These are phyloP conservation scores for Phallus indusiatus DNA, from an alignment of 768 basidiomycete genomes.

Conservation along the genomic window DNA sequence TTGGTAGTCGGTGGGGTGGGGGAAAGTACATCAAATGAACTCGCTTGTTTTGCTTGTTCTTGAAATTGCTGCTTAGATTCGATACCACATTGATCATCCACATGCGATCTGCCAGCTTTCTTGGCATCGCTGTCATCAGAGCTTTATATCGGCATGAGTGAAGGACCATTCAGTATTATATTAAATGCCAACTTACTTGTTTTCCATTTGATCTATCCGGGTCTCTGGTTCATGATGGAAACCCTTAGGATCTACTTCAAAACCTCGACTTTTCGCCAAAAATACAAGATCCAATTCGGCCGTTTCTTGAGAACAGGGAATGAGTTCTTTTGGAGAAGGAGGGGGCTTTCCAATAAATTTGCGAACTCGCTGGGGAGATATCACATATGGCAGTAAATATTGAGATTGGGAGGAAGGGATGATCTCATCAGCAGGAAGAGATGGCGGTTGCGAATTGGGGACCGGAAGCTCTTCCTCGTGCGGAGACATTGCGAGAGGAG, in stretches of 20 bases:
- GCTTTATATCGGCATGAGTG: too few species aligned
- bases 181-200: too few species aligned
- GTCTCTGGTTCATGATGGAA: too few species aligned
- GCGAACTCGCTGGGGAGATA: not conserved
- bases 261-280: not conserved
- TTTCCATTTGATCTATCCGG: too few species aligned
- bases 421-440: not conserved
- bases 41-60: too few species aligned
- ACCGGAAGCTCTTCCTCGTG: not conserved
- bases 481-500: not conserved
- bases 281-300: not conserved
- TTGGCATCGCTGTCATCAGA: too few species aligned
- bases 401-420: not conserved
- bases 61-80: too few species aligned
- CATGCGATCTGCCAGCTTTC: too few species aligned
- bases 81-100: too few species aligned
- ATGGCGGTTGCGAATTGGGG: not conserved
- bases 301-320: not conserved
- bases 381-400: not conserved
- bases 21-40: too few species aligned
- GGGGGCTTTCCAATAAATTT: not conserved
- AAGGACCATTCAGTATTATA: too few species aligned
- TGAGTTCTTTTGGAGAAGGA: not conserved
- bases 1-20: too few species aligned
- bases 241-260: not conserved